Evolutionary conservation across 768 basidiomycete species (phyloP).

Genomic region (Multifurca ochricompacta): DNA sequence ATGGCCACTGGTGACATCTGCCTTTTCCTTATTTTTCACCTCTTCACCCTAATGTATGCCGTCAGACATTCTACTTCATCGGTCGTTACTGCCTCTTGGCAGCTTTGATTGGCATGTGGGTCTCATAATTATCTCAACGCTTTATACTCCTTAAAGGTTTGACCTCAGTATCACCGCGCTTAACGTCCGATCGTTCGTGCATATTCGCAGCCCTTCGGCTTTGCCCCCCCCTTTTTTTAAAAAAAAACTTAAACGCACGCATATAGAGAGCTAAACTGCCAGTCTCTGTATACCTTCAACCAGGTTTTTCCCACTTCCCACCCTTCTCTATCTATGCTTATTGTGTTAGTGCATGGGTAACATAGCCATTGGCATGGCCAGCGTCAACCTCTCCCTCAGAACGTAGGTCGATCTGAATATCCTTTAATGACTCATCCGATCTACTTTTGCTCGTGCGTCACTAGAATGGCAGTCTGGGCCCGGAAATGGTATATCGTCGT

Average conservation of each 20-base stretch:
- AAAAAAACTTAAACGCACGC: background rate
- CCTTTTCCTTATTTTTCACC: background rate
- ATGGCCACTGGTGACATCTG: constrained; percentile 36
- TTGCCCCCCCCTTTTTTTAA: too few relatives aligned
- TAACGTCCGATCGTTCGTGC: constrained; percentile 30
- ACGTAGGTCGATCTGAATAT: constrained; percentile 30
- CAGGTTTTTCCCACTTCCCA: constrained; percentile 27
- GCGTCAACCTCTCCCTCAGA: constrained; percentile 40
- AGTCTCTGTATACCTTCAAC: constrained; percentile 41
- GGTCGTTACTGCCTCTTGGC: constrained; percentile 39
- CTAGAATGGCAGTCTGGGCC: constrained; percentile 58
- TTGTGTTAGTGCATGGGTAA: constrained; percentile 35
- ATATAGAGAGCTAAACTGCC: constrained; percentile 36
- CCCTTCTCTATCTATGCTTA: background rate
- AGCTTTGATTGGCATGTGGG: constrained; percentile 42
- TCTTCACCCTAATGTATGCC: background rate
- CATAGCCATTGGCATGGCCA: constrained; percentile 37
- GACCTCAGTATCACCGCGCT: constrained; percentile 27
- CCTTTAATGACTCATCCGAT: background rate
- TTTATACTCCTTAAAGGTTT: background rate
- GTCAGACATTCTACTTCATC: constrained; percentile 38
- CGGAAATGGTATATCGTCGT: constrained; percentile 46
- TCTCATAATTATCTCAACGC: background rate
- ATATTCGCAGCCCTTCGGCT: background rate
- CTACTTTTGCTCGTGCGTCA: background rate